Evolutionary conservation across 768 basidiomycete genomes (phyloP).

Genomic region (Phaffia australis): DNA sequence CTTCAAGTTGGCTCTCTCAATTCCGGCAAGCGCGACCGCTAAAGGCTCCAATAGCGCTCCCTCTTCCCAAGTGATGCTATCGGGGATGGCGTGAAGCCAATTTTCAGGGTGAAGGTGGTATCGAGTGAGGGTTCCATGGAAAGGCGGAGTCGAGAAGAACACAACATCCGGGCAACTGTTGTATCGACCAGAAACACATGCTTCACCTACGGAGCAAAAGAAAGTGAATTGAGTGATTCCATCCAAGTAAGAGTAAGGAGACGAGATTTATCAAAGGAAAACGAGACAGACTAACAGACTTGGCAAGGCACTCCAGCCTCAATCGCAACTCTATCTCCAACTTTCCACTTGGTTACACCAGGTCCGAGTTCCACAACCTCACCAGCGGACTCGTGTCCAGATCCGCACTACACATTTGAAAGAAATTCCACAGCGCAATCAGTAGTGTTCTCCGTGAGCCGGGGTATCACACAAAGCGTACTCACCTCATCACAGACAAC

Average conservation of each 20-base stretch:
- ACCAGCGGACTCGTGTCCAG: constrained; percentile 21
- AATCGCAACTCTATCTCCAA: constrained; percentile 27
- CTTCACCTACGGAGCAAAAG: too few species aligned
- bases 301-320: constrained; percentile 37
- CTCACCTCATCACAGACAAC: constrained; percentile 16
- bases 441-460: not conserved
- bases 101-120: constrained; percentile 37
- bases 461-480: not conserved
- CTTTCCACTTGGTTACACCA: constrained; percentile 12
- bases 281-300: constrained; percentile 37
- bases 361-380: constrained; percentile 19
- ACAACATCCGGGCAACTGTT: constrained; percentile 41
- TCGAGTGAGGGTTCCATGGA: constrained; percentile 39
- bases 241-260: not conserved
- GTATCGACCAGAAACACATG: constrained; percentile 36
- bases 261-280: not conserved
- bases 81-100: constrained; percentile 41
- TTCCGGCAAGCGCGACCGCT: constrained; percentile 40
- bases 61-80: constrained; percentile 40
- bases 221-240: not conserved
- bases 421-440: not conserved
- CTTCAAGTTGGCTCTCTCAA: constrained; percentile 37
- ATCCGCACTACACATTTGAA: constrained; percentile 10
- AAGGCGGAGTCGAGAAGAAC: constrained; percentile 41
- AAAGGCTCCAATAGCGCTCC: constrained; percentile 41